A percentile compares a stretch with the other conserved stretches of the same genome.
Conservation (phyloP, 2,329 filamentous ascomycete species). For the Aspergillus uvarum region DNA sequence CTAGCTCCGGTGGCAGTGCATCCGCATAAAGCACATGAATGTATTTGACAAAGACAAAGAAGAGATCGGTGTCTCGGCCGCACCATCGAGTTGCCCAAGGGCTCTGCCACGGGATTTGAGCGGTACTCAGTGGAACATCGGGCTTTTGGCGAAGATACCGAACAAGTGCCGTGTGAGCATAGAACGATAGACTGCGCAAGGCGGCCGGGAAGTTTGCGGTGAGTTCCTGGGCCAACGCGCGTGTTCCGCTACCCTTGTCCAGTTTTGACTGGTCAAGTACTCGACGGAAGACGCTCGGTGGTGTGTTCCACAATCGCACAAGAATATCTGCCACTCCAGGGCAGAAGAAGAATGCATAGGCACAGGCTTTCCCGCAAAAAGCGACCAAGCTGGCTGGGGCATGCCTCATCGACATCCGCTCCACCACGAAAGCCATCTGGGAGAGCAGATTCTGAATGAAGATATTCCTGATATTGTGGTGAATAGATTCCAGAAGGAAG, state of each 20-base stretch:
- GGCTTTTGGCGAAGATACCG: slow-evolving; percentile 64
- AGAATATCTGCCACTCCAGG: slow-evolving; percentile 82
- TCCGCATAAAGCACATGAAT: slow-evolving; percentile 78
- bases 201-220: slow-evolving; percentile 68
- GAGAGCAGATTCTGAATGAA: slow-evolving; percentile 78
- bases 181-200: slow-evolving; percentile 61
- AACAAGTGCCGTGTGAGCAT: slow-evolving; percentile 60
- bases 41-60: slow-evolving; percentile 89
- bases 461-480: slow-evolving; percentile 85
- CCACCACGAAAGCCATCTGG: slow-evolving; percentile 83
- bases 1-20: slow-evolving; percentile 59
- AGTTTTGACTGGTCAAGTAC: slow-evolving; percentile 69
- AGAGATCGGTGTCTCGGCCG: slow-evolving; percentile 81
- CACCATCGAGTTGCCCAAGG: slow-evolving; percentile 84
- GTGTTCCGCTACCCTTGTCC: slow-evolving; percentile 52
- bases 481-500: slow-evolving; percentile 72
- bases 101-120: slow-evolving; percentile 78
- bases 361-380: slow-evolving; percentile 86
- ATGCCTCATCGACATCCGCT: slow-evolving; percentile 80
- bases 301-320: slow-evolving; percentile 75
- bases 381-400: slow-evolving; percentile 70
- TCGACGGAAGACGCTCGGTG: slow-evolving; percentile 67
- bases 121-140: slow-evolving; percentile 65
- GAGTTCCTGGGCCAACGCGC: slow-evolving; percentile 61
- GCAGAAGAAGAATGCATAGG: slow-evolving; percentile 91